These are phyloP conservation scores for Amphicarpaea edgeworthii DNA, from an alignment of 306 rosid genomes.

Conservation along the genomic window DNA sequence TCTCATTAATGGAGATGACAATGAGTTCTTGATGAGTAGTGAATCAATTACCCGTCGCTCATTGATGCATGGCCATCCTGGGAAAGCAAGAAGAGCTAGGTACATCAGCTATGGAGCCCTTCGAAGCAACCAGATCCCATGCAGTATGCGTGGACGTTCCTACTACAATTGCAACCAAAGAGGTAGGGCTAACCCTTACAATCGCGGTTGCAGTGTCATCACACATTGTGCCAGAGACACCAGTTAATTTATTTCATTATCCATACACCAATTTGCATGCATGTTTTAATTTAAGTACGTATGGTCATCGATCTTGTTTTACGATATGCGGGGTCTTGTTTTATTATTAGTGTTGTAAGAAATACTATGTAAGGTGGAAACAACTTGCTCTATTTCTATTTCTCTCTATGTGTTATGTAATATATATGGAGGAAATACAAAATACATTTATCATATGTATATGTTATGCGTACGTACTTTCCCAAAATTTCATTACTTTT, in stretches of 20 bases:
- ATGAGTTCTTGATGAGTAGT: conserved; percentile 56
- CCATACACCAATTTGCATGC: too few relatives aligned
- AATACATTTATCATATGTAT: too few relatives aligned
- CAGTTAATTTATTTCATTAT: background rate
- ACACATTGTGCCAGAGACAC: conserved; percentile 57
- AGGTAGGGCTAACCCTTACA: conserved; percentile 51
- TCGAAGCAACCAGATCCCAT: conserved; percentile 41
- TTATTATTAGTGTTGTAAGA: background rate
- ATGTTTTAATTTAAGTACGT: too few relatives aligned
- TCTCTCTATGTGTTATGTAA: background rate
- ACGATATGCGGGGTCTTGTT: background rate
- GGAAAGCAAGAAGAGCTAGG: background rate
- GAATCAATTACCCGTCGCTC: conserved; percentile 42
- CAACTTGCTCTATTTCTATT: background rate
- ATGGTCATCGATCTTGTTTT: background rate
- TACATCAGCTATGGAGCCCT: conserved; percentile 54
- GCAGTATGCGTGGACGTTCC: conserved; percentile 51
- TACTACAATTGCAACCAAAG: conserved; percentile 53
- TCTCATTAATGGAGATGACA: conserved; percentile 47
- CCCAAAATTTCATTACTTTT: background rate
- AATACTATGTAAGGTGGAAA: background rate
- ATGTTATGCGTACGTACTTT: background rate
- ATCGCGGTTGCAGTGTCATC: conserved; percentile 51
- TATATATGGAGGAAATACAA: background rate
- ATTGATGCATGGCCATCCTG: background rate